Conservation (phyloP, 345 rosid genomes). For the Raphanus raphanistrum region DNA sequence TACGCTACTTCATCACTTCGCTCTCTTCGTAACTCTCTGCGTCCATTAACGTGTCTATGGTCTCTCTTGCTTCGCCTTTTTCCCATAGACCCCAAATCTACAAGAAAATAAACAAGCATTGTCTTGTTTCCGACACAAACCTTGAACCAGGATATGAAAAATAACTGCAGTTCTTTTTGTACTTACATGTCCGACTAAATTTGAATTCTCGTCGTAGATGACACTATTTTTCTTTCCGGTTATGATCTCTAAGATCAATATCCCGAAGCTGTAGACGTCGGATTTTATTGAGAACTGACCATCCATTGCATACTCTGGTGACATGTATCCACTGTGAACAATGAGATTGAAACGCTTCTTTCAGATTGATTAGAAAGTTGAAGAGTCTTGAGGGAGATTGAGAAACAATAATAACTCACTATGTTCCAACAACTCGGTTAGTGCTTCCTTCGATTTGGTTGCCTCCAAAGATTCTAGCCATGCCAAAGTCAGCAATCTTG, state of each 20-base stretch:
- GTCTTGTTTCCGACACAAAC: constrained; percentile 4
- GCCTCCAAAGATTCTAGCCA: constrained; percentile 59
- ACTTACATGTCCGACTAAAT: constrained; percentile 61
- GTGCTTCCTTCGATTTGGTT: constrained; percentile 56
- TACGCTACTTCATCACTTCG: neutral
- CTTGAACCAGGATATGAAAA: neutral
- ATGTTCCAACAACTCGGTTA: constrained; percentile 66
- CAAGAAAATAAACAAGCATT: neutral
- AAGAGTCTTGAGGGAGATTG: neutral
- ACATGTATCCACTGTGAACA: constrained; percentile 65
- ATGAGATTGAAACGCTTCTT: neutral
- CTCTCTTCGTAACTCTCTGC: neutral
- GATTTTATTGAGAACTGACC: constrained; percentile 68
- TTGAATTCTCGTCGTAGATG: constrained; percentile 33
- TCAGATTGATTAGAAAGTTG: neutral
- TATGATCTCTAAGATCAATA: constrained; percentile 61
- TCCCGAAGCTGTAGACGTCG: constrained; percentile 69
- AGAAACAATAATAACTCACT: constrained; percentile 39
- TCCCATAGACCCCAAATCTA: neutral
- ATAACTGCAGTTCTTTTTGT: neutral
- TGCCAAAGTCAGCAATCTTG: constrained; percentile 66
- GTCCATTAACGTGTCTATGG: neutral
- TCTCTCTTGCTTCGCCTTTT: neutral
- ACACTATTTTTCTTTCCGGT: constrained; percentile 47
- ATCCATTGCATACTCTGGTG: constrained; percentile 76